Conservation (phyloP, 2,329 filamentous ascomycete genomes). For the Plenodomus biglobosus region DNA sequence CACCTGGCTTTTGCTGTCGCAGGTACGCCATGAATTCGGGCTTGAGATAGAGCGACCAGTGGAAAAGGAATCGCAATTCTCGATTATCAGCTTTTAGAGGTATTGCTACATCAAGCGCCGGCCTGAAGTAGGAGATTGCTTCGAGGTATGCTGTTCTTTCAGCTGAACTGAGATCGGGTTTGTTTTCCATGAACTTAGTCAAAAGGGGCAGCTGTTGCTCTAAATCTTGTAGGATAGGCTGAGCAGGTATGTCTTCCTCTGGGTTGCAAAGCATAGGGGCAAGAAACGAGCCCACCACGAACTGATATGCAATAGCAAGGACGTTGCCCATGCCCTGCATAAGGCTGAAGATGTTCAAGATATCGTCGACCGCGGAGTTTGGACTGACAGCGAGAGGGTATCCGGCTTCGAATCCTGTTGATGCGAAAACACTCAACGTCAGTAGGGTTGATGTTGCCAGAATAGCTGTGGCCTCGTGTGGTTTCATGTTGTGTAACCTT, state of each 20-base stretch:
- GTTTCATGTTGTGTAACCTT: slow-evolving; percentile 30
- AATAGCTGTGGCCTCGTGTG: slow-evolving; percentile 34
- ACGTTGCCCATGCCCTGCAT: slow-evolving; percentile 40
- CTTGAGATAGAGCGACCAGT: slow-evolving; percentile 44
- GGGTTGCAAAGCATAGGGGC: slow-evolving; percentile 23
- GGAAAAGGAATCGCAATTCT: slow-evolving; percentile 39
- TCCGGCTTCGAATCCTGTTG: slow-evolving; percentile 28
- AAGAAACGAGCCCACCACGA: slow-evolving; percentile 29
- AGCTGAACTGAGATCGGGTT: slow-evolving; percentile 18
- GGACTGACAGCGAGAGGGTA: slow-evolving; percentile 5
- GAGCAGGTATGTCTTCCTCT: slow-evolving; percentile 21
- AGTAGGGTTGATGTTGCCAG: slow-evolving; percentile 37
- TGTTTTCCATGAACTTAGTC: slow-evolving; percentile 22
- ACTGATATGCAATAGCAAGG: slow-evolving; percentile 21
- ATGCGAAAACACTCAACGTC: slow-evolving; percentile 36
- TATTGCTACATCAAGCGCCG: slow-evolving; percentile 23
- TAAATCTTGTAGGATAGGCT: slow-evolving; percentile 33
- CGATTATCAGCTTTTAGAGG: slow-evolving; percentile 34
- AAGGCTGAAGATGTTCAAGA: slow-evolving; percentile 40
- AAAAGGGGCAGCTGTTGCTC: slow-evolving; percentile 24
- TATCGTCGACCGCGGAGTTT: slow-evolving; percentile 30
- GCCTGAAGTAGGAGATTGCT: slow-evolving; percentile 21
- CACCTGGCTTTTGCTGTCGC: slow-evolving; percentile 34
- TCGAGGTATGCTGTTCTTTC: slow-evolving; percentile 18
- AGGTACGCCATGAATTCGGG: slow-evolving; percentile 37